Evolutionary conservation across 352 stramenopile species (phyloP).

Genomic region (Phytopythium montanum): DNA sequence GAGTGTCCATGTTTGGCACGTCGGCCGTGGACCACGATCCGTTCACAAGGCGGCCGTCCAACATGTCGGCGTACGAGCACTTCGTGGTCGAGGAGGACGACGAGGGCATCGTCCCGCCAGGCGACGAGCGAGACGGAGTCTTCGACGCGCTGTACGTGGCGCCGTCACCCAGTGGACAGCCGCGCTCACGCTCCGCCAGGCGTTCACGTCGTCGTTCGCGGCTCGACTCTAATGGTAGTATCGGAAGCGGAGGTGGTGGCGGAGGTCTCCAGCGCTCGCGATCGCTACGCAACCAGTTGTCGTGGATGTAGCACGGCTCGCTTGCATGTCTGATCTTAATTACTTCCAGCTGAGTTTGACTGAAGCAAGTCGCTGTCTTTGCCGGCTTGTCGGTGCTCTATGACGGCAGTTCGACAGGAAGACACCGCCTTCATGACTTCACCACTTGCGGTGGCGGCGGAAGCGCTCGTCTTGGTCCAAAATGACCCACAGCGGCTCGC

Average conservation of each 20-base stretch:
- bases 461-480: no score
- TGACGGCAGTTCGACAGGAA: no score
- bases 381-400: no score
- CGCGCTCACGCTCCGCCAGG: conserved; percentile 5
- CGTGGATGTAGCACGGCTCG: not conserved
- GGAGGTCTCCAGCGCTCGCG: conserved; percentile 9
- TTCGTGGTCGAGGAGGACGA: conserved; percentile 49
- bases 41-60: conserved; percentile 35
- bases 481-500: no score
- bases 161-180: conserved; percentile 15
- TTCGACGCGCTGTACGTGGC: conserved; percentile 25
- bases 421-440: no score
- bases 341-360: no score
- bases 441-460: no score
- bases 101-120: not conserved
- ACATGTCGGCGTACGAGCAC: conserved; percentile 55
- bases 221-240: conserved; percentile 18
- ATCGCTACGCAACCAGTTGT: not conserved
- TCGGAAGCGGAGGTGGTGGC: conserved; percentile 9
- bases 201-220: conserved; percentile 18
- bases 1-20: conserved; percentile 66
- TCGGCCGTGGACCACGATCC: conserved; percentile 47
- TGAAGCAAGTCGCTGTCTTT: no score
- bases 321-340: not conserved
- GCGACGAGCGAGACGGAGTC: conserved; percentile 21